Conservation (phyloP, 2,329 filamentous ascomycete genomes). For the Erysiphe pulchra region DNA sequence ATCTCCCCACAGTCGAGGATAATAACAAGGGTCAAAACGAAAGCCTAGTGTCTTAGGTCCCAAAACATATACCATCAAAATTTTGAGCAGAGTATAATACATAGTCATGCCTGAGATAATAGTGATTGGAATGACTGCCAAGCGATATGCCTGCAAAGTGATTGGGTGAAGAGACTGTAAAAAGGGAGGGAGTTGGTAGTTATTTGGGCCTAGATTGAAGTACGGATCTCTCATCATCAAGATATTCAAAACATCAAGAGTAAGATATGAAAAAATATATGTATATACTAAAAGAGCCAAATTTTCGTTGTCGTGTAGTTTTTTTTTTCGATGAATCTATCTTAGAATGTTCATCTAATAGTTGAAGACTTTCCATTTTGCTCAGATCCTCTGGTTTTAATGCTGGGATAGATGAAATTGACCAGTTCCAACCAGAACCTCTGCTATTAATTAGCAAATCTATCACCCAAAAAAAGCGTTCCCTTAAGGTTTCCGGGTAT, state of each 20-base stretch:
- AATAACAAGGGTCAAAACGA: slow-evolving; percentile 32
- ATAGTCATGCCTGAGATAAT: slow-evolving; percentile 35
- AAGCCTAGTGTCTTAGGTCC: slow-evolving; percentile 25
- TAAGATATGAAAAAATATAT: slow-evolving; percentile 30
- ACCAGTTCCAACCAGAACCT: slow-evolving; percentile 31
- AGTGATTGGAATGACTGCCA: slow-evolving; percentile 24
- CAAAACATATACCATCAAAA: slow-evolving; percentile 25
- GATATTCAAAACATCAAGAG: slow-evolving; percentile 47
- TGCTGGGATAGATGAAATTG: slow-evolving; percentile 23
- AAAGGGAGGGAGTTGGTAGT: slow-evolving; percentile 19
- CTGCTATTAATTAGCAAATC: slow-evolving; percentile 28
- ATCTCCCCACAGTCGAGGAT: slow-evolving; percentile 28
- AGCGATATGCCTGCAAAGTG: slow-evolving; percentile 28
- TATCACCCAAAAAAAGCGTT: slow-evolving; percentile 27
- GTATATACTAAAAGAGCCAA: slow-evolving; percentile 21
- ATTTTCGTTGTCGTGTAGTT: slow-evolving; percentile 19
- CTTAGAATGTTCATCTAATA: slow-evolving; percentile 16
- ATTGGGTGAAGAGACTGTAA: slow-evolving; percentile 18
- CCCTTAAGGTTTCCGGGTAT: slow-evolving; percentile 24
- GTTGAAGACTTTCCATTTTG: slow-evolving; percentile 15
- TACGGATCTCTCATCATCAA: slow-evolving; percentile 54
- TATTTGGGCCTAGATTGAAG: slow-evolving; percentile 31
- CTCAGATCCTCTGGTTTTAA: slow-evolving; percentile 18
- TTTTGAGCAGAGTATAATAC: slow-evolving; percentile 31
- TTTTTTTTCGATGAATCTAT: too few relatives aligned